Evolutionary conservation across 1,284 basidiomycete species (phyloP).

Genomic region (Ganoderma lucidum): DNA sequence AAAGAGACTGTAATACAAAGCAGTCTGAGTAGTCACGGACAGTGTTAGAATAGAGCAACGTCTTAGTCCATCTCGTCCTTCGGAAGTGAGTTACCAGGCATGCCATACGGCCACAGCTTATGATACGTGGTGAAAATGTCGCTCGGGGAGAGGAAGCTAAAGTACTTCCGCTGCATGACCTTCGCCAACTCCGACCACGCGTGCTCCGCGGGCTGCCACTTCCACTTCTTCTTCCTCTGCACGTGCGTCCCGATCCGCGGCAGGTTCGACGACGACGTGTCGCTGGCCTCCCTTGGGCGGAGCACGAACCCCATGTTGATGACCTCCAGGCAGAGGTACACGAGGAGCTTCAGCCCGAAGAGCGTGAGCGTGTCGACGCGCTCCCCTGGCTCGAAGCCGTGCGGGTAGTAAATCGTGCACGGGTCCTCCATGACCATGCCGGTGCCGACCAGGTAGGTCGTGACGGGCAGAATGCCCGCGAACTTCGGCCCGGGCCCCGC

Average conservation of each 20-base stretch:
- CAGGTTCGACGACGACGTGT: neutral
- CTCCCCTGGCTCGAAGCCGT: neutral
- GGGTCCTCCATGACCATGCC: conserved; percentile 1
- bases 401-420: neutral
- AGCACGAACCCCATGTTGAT: conserved; percentile 7
- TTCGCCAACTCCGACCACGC: neutral
- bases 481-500: neutral
- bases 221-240: conserved; percentile 1
- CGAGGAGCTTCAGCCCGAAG: neutral
- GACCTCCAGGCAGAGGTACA: neutral
- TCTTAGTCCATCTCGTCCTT: neutral
- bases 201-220: neutral
- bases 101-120: neutral
- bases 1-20: neutral
- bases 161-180: neutral
- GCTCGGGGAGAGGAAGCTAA: neutral
- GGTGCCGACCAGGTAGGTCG: conserved; percentile 4
- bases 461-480: neutral
- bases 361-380: neutral
- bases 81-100: neutral
- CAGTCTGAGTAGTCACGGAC: neutral
- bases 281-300: neutral
- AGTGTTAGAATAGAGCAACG: neutral
- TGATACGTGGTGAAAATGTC: neutral
- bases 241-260: neutral